These are phyloP conservation scores for Neonectria punicea DNA, from an alignment of 2,329 filamentous ascomycete genomes.

Conservation along the genomic window DNA sequence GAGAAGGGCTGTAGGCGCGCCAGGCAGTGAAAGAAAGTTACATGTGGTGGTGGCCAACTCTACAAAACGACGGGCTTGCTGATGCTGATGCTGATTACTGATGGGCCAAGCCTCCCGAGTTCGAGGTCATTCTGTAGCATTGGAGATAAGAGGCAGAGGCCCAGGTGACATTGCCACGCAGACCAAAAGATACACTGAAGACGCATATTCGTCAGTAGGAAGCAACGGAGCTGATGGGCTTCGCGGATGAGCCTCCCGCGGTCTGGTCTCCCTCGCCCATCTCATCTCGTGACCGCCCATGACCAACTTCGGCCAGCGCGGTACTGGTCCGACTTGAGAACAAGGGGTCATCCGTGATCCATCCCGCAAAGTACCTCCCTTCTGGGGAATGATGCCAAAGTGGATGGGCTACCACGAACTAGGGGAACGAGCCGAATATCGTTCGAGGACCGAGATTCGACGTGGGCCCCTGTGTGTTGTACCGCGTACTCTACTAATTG, in stretches of 20 bases:
- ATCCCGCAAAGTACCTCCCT: constrained; percentile 30
- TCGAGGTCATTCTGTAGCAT: constrained; percentile 20
- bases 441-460: constrained; percentile 37
- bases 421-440: constrained; percentile 38
- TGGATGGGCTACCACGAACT: constrained; percentile 23
- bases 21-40: background rate
- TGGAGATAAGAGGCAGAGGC: background rate
- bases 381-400: constrained; percentile 33
- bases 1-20: background rate
- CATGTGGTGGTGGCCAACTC: constrained; percentile 3
- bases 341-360: constrained; percentile 5
- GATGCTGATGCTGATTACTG: constrained; percentile 4
- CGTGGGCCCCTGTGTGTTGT: constrained; percentile 25
- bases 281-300: constrained; percentile 22
- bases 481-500: constrained; percentile 15
- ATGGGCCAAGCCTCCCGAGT: background rate
- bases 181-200: background rate
- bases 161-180: constrained; percentile 3
- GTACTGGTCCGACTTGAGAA: constrained; percentile 3
- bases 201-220: background rate
- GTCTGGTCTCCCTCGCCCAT: background rate
- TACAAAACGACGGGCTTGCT: background rate
- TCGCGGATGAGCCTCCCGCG: background rate
- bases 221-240: background rate
- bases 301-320: constrained; percentile 31